Base-by-base conservation (phyloP, 495 filamentous ascomycete species). In the Apodospora peruviana region DNA sequence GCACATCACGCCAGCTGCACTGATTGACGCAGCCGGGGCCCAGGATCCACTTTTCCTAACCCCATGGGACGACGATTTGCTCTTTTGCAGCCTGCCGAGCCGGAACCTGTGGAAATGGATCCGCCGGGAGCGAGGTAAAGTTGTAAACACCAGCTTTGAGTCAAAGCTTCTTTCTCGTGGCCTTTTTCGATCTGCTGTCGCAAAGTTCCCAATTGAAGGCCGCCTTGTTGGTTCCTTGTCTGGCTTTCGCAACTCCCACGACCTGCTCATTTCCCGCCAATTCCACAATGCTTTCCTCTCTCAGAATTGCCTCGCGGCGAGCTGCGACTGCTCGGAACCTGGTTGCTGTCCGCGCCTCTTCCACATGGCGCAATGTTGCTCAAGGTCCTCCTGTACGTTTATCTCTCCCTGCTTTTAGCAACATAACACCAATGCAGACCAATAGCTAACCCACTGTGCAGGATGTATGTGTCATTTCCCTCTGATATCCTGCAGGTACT, bases 331-430 rank as follows among this genome's bases (percentile, higher is more conserved):
- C 57, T 44, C 56, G 66, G 34, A 57, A 57, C 53, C 70, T 77
- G 29, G 58, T 78, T 43, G 81, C 81, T 58, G 66, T 79, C 36
- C 80, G 87, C 70, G 76, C 82, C 55, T 85, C 79, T 53, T 95
- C 90, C 34, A 84, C 87, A 39, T 96, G 90, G 90, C 80, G 86
- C 55, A 85, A 87, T 50, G 88, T 95, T 40, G 85, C 88, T 57
- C 88, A 95, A 74, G 90, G 90, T 50, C 90, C 91, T 75, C 90
- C 90, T 58, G 90, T 95, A 80, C 71, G 88, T 80, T 57, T 19
- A n/a, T 27, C 17, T 36, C 18, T 32, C 49, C 60, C 20, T 12
- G 19, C 29, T n/a, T 9, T 20, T n/a, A 29, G 34, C 17, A 18
- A 20, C n/a, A 23, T 17, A 27, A 19, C 9, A 4, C 16, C 18